Percentiles rank a stretch among this genome's conserved stretches.
Conservation (phyloP, 805 yeast genomes). For the Tetrapisispora arboricola region DNA sequence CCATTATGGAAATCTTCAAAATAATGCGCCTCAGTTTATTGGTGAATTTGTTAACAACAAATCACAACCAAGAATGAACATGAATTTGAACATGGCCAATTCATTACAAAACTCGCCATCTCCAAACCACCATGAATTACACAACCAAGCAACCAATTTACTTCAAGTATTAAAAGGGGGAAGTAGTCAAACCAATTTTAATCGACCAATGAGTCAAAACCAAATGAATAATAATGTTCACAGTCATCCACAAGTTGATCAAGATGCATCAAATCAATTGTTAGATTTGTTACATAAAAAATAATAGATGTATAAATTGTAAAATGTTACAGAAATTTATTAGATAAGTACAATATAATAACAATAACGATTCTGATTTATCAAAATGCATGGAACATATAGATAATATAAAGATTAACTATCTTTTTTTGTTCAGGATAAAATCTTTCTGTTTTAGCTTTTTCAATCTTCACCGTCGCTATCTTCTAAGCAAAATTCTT, state of each 20-base stretch:
- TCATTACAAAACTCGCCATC: too few species aligned
- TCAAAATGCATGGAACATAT: too few species aligned
- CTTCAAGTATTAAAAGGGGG: constrained; percentile 7
- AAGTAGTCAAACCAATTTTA: background rate
- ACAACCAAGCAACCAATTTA: constrained; percentile 4
- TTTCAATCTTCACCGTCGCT: too few species aligned
- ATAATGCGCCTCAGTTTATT: background rate
- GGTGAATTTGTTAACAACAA: background rate
- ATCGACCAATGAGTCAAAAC: background rate
- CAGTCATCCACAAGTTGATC: background rate
- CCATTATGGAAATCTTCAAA: background rate
- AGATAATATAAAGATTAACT: too few species aligned
- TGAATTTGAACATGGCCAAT: background rate
- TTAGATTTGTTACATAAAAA: constrained; percentile 17
- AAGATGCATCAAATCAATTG: constrained; percentile 17
- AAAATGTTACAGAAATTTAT: too few species aligned
- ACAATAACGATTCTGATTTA: too few species aligned
- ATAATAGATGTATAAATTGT: too few species aligned
- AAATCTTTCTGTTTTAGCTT: too few species aligned
- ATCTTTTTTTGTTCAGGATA: too few species aligned
- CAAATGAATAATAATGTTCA: background rate
- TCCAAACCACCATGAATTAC: background rate
- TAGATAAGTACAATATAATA: too few species aligned
- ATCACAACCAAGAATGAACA: background rate
- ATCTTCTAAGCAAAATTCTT: constrained; percentile 40